Base-by-base conservation (phyloP, 2,329 filamentous ascomycete species). In the Fonsecaea multimorphosa region DNA sequence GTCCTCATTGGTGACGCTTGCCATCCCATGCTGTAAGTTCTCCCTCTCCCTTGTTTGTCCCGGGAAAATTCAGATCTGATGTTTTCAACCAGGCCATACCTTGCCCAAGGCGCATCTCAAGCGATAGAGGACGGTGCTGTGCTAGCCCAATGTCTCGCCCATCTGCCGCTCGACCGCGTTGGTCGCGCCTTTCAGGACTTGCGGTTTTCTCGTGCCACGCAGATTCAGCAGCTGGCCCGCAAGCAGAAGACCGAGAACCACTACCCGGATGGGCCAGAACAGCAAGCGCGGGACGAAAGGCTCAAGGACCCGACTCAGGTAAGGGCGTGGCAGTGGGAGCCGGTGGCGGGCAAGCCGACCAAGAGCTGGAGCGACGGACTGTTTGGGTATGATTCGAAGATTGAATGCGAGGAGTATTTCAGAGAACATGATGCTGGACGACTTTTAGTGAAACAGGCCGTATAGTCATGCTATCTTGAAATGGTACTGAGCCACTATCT, bases 231-330 rank as follows among this genome's bases (percentile, higher is more conserved):
- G 54, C 40, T 40, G 8, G 54, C 54, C 1, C 54, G 54, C 54
- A 57, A 29, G 19, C 54, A 57, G 34, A 57, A 57, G 34, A 57
- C 9, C 54, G 54, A 57, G 54, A 57, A 57, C 34, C 54, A 57
- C 11, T 57, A 57, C n/a, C 54, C 54, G n/a, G 54, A 57, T 16
- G 54, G 54, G 34, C 54, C 54, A 11, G 54, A 57, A 19, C 54
- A 57, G 34, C 54, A 14, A 11, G 54, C 54, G 7, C 54, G 54
- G 34, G 54, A 57, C 31, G 54, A 57, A 34, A 40, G 54, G 54
- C 54, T 57, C 34, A 57, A 57, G 34, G 54, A 57, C 34, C 54
- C 54, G 34, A n/a, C 54, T 9, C 54, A 44, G 34, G 54, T 57
- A 9, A 22, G 54, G 32, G 54, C 54, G 54, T 57, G 54, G 54